phyloP scores from a whole-genome alignment of 2,329 filamentous ascomycete genomes.

The Nemania sp. region DNA sequence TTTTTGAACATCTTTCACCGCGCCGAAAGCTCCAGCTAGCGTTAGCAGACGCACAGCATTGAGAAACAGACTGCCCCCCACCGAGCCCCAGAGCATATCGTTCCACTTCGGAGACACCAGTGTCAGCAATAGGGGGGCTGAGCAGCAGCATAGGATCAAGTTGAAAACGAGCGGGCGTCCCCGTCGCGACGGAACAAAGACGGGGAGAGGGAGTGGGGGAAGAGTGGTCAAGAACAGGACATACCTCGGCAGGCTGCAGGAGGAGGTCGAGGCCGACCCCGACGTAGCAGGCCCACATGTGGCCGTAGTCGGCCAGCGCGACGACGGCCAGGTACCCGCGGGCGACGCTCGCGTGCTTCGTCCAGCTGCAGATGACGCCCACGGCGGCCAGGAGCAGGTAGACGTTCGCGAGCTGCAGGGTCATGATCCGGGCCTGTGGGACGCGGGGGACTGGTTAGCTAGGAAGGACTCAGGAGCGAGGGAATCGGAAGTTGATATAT shows the following conservation, averaged over 20 bases:
- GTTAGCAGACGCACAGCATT: slow-evolving; percentile 38
- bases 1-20: slow-evolving; percentile 14
- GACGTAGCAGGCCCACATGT: slow-evolving; percentile 41
- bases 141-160: neutral
- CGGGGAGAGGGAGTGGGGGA: neutral
- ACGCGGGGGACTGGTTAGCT: slow-evolving; percentile 7
- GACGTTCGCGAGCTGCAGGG: slow-evolving; percentile 40
- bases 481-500: slow-evolving; percentile 6
- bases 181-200: neutral
- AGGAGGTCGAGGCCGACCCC: slow-evolving; percentile 38
- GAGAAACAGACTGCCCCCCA: slow-evolving; percentile 36
- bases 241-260: slow-evolving; percentile 26
- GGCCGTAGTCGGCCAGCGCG: slow-evolving; percentile 43
- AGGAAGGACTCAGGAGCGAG: neutral
- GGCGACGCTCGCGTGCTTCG: slow-evolving; percentile 32
- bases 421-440: slow-evolving; percentile 32
- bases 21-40: slow-evolving; percentile 36
- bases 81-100: slow-evolving; percentile 36
- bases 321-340: slow-evolving; percentile 38
- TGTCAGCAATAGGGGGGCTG: slow-evolving; percentile 1
- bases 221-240: neutral
- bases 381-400: slow-evolving; percentile 40
- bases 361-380: slow-evolving; percentile 40
- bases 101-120: slow-evolving; percentile 34
- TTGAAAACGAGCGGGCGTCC: neutral